phyloP scores from a whole-genome alignment of 495 filamentous ascomycete species.

The Pyronema omphalodes region DNA sequence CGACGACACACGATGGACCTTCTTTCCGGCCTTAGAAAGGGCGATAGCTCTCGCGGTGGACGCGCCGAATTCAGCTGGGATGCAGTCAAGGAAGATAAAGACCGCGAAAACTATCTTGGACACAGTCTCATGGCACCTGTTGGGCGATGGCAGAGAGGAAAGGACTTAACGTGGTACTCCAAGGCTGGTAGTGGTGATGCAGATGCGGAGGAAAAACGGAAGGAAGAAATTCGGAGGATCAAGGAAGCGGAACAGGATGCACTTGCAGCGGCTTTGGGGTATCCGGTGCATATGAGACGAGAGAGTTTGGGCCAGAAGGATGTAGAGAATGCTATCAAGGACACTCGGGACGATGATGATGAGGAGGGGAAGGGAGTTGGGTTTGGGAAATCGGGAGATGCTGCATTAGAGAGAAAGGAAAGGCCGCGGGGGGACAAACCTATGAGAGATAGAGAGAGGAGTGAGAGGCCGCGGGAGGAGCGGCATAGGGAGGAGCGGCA shows the following conservation, averaged over 20 bases:
- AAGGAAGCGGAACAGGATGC: slow-evolving; percentile 92
- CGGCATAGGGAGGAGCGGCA: no score
- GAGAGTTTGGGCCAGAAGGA: slow-evolving; percentile 21
- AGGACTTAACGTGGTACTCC: slow-evolving; percentile 77
- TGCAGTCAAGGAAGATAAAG: slow-evolving; percentile 66
- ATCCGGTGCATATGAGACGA: slow-evolving; percentile 41
- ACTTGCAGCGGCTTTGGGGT: slow-evolving; percentile 58
- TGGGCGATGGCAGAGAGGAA: slow-evolving; percentile 85
- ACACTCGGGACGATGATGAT: slow-evolving; percentile 7
- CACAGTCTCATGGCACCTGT: slow-evolving; percentile 93
- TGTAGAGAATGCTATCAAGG: slow-evolving; percentile 12
- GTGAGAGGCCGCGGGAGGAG: no score
- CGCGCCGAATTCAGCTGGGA: slow-evolving; percentile 90
- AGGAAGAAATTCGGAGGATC: slow-evolving; percentile 60
- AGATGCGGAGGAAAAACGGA: slow-evolving; percentile 37
- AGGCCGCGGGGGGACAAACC: not conserved
- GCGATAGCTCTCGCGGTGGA: slow-evolving; percentile 75
- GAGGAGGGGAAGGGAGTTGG: slow-evolving; percentile 16
- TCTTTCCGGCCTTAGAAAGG: slow-evolving; percentile 73
- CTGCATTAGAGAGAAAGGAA: not conserved
- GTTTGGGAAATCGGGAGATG: slow-evolving; percentile 11
- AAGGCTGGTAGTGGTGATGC: slow-evolving; percentile 31
- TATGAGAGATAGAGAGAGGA: no score
- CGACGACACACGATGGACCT: slow-evolving; percentile 55
- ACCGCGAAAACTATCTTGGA: slow-evolving; percentile 94